phyloP scores from a whole-genome alignment of 176 grass and related monocot species.

The Thalia dealbata region DNA sequence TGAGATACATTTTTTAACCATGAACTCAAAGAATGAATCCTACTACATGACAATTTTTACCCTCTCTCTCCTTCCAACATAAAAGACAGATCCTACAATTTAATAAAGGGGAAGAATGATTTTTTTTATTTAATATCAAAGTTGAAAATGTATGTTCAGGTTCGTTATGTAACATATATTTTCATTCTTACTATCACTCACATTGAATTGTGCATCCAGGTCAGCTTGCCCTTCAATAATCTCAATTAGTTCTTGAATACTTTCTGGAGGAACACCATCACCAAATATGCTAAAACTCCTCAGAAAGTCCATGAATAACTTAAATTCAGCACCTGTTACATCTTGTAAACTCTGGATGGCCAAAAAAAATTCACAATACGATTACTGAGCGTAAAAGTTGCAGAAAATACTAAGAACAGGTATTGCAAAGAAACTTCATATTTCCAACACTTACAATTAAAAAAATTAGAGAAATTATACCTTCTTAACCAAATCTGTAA shows the following conservation, averaged over 20 bases:
- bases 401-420: neutral
- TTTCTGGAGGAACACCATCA: slow-evolving; percentile 60
- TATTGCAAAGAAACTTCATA: neutral
- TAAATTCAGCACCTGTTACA: slow-evolving; percentile 89
- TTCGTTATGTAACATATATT: neutral
- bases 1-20: neutral
- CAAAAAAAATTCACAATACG: neutral
- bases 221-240: slow-evolving; percentile 98
- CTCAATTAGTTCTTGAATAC: slow-evolving; percentile 91
- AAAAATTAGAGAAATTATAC: slow-evolving; percentile 17
- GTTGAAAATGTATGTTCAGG: neutral
- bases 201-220: slow-evolving; percentile 81
- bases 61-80: neutral
- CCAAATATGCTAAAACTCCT: slow-evolving; percentile 96
- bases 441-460: neutral
- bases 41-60: neutral
- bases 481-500: slow-evolving; percentile 97
- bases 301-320: slow-evolving; percentile 94
- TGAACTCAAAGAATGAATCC: no score
- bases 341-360: slow-evolving; percentile 77
- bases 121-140: neutral
- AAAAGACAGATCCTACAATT: neutral
- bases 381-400: neutral
- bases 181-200: slow-evolving; percentile 31
- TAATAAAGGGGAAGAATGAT: neutral